Conservation (phyloP, 2,329 filamentous ascomycete species). For the Exophiala alcalophila region DNA sequence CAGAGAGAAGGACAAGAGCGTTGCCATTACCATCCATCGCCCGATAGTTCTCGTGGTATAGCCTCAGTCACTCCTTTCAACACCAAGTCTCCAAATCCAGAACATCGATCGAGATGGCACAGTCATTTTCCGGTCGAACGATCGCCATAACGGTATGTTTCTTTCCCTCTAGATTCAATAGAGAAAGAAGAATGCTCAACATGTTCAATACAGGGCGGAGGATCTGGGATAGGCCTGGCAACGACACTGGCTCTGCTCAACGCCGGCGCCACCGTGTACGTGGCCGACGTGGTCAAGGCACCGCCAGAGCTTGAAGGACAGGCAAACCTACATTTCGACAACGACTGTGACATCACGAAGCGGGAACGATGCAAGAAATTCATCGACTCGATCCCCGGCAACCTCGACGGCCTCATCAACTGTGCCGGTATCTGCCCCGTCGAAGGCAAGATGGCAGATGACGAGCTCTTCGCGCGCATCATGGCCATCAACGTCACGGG, state of each 20-base stretch:
- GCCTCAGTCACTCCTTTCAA: too few relatives aligned
- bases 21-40: too few relatives aligned
- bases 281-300: conserved; percentile 3
- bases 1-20: too few relatives aligned
- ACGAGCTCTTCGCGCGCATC: conserved; percentile 8
- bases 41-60: too few relatives aligned
- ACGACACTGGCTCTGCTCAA: conserved; percentile 2
- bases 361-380: conserved; percentile 11
- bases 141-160: conserved; percentile 9
- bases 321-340: conserved; percentile 2
- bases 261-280: conserved; percentile 6
- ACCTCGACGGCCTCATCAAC: conserved; percentile 10
- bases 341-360: conserved; percentile 11
- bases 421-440: conserved; percentile 12
- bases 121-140: conserved; percentile 3
- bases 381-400: conserved; percentile 26
- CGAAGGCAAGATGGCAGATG: conserved; percentile 11
- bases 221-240: conserved; percentile 8
- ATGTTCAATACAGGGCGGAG: conserved; percentile 1
- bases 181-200: too few relatives aligned
- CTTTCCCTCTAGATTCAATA: too few relatives aligned
- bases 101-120: background rate
- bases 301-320: conserved; percentile 6
- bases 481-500: conserved; percentile 12
- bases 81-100: background rate